Conservation (phyloP, 2,329 filamentous ascomycete genomes). For the Xylariales sp. region DNA sequence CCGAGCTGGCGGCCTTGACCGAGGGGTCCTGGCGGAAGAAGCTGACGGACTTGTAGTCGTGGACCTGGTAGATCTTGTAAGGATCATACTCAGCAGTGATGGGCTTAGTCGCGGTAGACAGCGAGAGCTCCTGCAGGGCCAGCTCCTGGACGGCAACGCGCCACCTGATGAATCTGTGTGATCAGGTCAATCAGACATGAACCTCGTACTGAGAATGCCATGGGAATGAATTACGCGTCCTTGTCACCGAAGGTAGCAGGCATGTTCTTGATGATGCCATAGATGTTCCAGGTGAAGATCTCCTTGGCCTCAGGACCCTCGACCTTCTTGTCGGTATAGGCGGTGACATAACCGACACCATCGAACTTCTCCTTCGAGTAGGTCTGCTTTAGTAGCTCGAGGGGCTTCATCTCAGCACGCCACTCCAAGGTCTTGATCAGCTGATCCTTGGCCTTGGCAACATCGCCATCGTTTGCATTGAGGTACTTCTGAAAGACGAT, state of each 20-base stretch:
- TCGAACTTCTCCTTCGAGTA: slow-evolving; percentile 69
- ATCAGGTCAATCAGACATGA: slow-evolving; percentile 4
- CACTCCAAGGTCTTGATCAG: slow-evolving; percentile 75
- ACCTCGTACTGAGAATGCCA: background rate
- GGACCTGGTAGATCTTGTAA: slow-evolving; percentile 87
- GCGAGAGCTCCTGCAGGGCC: slow-evolving; percentile 68
- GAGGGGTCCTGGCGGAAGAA: slow-evolving; percentile 78
- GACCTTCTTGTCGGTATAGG: slow-evolving; percentile 40
- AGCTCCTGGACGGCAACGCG: slow-evolving; percentile 88
- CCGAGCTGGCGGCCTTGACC: slow-evolving; percentile 70
- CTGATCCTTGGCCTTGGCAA: slow-evolving; percentile 71
- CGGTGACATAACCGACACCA: slow-evolving; percentile 75
- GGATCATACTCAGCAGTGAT: slow-evolving; percentile 75
- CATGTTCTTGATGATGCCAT: slow-evolving; percentile 79
- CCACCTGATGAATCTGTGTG: slow-evolving; percentile 76
- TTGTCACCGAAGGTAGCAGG: slow-evolving; percentile 76
- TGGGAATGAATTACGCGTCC: slow-evolving; percentile 58
- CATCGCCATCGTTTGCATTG: slow-evolving; percentile 77
- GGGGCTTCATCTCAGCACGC: slow-evolving; percentile 72
- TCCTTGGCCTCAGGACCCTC: slow-evolving; percentile 42
- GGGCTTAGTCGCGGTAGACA: slow-evolving; percentile 62
- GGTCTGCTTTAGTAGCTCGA: slow-evolving; percentile 57
- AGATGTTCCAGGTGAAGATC: slow-evolving; percentile 88
- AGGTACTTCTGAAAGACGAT: slow-evolving; percentile 91
- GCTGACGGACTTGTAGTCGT: slow-evolving; percentile 85